Conservation (phyloP, 1,284 basidiomycete species). For the Mixia osmundae region DNA sequence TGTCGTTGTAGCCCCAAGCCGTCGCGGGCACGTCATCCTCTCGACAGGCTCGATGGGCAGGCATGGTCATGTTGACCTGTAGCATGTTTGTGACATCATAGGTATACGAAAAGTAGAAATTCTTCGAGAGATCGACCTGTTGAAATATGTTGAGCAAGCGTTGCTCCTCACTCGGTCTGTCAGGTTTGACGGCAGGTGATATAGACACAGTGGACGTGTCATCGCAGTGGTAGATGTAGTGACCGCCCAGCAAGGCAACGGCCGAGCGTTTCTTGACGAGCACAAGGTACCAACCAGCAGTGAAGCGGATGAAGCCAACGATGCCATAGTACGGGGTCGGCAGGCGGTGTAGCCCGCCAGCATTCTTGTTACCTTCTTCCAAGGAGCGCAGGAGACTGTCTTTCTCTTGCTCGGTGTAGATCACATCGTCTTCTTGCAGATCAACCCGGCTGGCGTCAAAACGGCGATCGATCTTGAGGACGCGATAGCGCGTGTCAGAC, state of each 20-base stretch:
- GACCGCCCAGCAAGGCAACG: conserved; percentile 81
- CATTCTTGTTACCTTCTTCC: conserved; percentile 70
- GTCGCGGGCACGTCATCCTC: conserved; percentile 4
- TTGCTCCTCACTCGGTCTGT: conserved; percentile 62
- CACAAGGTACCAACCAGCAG: conserved; percentile 72
- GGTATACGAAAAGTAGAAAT: conserved; percentile 96
- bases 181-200: conserved; percentile 45
- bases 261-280: conserved; percentile 71
- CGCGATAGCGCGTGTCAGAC: conserved; percentile 56
- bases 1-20: conserved; percentile 45
- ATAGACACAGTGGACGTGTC: conserved; percentile 63
- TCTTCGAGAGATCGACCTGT: conserved; percentile 92
- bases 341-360: conserved; percentile 60
- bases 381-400: conserved; percentile 76
- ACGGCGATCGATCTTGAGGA: conserved; percentile 65
- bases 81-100: conserved; percentile 91
- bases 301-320: conserved; percentile 54
- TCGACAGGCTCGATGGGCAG: conserved; percentile 4
- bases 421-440: conserved; percentile 60
- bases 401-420: conserved; percentile 74
- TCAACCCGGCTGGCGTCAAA: conserved; percentile 31
- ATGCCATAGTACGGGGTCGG: conserved; percentile 43
- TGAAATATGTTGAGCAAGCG: conserved; percentile 72
- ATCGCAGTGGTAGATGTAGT: conserved; percentile 94
- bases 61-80: conserved; percentile 47